Base-by-base conservation (phyloP, 2,329 filamentous ascomycete species). In the Colletotrichum liaoningense region DNA sequence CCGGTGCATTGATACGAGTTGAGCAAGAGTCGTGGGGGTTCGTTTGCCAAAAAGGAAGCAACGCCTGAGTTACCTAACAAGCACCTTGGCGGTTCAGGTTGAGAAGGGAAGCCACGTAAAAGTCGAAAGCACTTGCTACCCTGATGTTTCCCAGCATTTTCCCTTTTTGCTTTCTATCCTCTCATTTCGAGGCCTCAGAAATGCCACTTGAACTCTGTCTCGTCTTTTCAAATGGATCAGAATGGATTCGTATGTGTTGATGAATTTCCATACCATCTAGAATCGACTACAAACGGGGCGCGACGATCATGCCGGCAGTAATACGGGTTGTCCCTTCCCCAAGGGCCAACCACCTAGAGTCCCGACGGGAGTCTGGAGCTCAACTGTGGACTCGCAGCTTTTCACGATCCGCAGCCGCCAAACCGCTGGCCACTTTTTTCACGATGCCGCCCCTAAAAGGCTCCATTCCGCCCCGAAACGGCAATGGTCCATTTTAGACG, bases 371-470 rank as follows among this genome's bases (percentile, higher is more conserved):
- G 14, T 16, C 42, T 63, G 19, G 42, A n/a, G 42, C 42, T 49
- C 42, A 49, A 49, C 7, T 49, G 42, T 49, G 28, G 26, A 35
- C 46, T 33, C 38, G 60, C 60, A 54, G 12, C 28, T 35, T 35
- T 22, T 30, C 46, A 63, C 35, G 35, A 60, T 57, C 64, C 55
- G 64, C 54, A 4, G 19, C 19, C 42, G 42, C 42, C 42, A 67
- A 26, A 24, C 38, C 16, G 52, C 33, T 28, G 62, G 5, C 30
- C 14, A 42, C 52, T n/a, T 49, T 26, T 59, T 16, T 26, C 42
- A 49, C 59, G 67, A 69, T 59, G 63, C 55, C 54, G 42, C 54
- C 55, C 42, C 35, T 33, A 49, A 52, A 52, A 49, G 9, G 38
- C 67, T 19, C 26, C 30, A 57, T 28, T 28, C 52, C 26, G 33